Conservation (phyloP, 371 early-diverging fungal species). For the Sporodiniella umbellata region DNA sequence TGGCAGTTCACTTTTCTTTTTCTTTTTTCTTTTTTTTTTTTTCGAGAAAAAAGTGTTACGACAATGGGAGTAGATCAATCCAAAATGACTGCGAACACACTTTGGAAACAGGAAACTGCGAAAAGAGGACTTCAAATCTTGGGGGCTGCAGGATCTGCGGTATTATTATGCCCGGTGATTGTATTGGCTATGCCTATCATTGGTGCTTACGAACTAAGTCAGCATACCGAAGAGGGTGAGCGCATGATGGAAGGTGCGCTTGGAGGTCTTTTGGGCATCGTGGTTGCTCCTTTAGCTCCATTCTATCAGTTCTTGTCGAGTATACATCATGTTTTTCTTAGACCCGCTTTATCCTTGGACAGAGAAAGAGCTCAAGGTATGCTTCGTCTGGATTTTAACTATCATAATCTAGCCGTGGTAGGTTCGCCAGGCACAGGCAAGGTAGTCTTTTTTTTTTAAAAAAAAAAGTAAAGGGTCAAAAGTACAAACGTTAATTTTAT, state of each 20-base stretch:
- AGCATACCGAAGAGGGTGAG: neutral
- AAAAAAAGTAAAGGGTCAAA: too few species aligned
- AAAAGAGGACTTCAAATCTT: conserved; percentile 15
- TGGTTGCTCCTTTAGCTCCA: conserved; percentile 26
- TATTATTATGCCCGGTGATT: conserved; percentile 20
- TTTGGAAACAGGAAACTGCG: conserved; percentile 20
- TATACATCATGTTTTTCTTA: conserved; percentile 21
- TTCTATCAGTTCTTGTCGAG: conserved; percentile 21
- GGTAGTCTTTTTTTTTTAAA: too few species aligned
- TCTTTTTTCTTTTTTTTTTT: conserved; percentile 1
- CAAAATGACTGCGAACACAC: conserved; percentile 17
- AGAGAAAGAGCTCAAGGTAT: conserved; percentile 9
- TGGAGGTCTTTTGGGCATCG: conserved; percentile 25
- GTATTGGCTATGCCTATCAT: conserved; percentile 29
- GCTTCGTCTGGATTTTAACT: conserved; percentile 10
- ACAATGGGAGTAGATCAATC: conserved; percentile 5
- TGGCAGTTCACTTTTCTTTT: neutral
- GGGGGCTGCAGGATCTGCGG: conserved; percentile 14
- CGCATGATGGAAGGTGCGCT: conserved; percentile 17
- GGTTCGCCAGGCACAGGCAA: conserved; percentile 35
- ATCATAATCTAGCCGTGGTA: conserved; percentile 25
- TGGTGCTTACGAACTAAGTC: conserved; percentile 30
- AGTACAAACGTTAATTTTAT: neutral
- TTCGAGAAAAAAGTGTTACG: too few species aligned
- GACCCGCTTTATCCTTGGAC: conserved; percentile 1